Evolutionary conservation across 257 asterid species (phyloP).

Genomic region (Buddleja alternifolia): DNA sequence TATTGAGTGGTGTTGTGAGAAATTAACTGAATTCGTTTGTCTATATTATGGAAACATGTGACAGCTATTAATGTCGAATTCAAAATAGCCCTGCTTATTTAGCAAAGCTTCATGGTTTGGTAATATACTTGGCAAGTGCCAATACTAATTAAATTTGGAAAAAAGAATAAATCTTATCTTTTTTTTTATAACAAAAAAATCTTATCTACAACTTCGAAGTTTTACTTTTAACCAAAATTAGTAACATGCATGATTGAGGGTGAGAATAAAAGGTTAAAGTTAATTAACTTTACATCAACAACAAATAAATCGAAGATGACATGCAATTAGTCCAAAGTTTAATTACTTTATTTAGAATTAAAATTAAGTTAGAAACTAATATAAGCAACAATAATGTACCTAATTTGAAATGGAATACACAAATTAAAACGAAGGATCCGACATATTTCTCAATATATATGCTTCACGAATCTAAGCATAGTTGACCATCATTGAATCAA

Average conservation of each 20-base stretch:
- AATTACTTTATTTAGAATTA: neutral
- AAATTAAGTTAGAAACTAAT: neutral
- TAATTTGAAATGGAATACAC: too few species aligned
- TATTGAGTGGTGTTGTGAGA: neutral
- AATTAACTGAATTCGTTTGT: neutral
- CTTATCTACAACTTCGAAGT: neutral
- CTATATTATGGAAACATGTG: too few species aligned
- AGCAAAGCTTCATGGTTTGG: neutral
- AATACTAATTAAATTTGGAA: neutral
- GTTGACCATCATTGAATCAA: neutral
- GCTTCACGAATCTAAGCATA: neutral
- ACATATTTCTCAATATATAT: neutral
- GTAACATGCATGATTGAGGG: neutral
- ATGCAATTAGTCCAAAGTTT: neutral
- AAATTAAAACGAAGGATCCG: too few species aligned
- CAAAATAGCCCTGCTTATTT: neutral
- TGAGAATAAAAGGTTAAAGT: neutral
- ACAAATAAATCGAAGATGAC: neutral
- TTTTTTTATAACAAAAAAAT: neutral
- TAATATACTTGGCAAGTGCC: neutral
- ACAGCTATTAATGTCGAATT: neutral
- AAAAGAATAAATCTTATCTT: neutral
- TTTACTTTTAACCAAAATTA: neutral
- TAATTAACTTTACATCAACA: neutral
- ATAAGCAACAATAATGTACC: neutral